Conservation (phyloP, 1,284 basidiomycete species). For the Cronartium quercuum region DNA sequence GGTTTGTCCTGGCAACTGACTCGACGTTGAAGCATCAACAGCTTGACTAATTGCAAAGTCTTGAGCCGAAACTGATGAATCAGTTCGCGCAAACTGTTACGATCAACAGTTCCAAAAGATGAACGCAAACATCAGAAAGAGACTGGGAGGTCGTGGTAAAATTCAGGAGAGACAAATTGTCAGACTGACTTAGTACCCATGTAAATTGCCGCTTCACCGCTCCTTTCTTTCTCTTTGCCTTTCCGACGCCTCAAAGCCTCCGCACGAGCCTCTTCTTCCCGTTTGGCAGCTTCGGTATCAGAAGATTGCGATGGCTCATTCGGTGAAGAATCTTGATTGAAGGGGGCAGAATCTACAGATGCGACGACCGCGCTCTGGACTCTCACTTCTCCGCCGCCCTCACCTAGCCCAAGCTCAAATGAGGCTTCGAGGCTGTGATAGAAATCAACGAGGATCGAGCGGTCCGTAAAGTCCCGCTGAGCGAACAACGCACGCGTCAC, state of each 20-base stretch:
- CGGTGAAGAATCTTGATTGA: not conserved
- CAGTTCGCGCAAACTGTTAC: conserved; percentile 83
- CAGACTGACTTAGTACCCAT: conserved; percentile 38
- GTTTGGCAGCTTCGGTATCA: not conserved
- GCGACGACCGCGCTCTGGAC: not conserved
- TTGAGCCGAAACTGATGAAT: conserved; percentile 90
- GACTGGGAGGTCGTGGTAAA: not conserved
- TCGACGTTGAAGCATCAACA: conserved; percentile 84
- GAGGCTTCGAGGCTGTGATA: conserved; percentile 47
- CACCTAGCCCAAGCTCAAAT: conserved; percentile 41
- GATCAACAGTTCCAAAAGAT: conserved; percentile 50
- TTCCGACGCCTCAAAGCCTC: conserved; percentile 4
- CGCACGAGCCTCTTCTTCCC: not conserved
- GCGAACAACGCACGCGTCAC: conserved; percentile 85
- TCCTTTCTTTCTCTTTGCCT: conserved; percentile 42
- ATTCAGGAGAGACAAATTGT: not conserved
- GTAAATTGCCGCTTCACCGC: conserved; percentile 41
- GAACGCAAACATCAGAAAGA: not conserved
- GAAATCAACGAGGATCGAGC: conserved; percentile 48
- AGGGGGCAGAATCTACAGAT: not conserved
- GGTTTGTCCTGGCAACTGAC: conserved; percentile 48
- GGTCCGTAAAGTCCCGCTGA: conserved; percentile 52
- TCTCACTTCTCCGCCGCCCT: conserved; percentile 42
- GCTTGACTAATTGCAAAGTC: conserved; percentile 87
- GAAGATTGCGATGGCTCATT: not conserved